Percentiles rank a stretch among this genome's conserved stretches.
Evolutionary conservation across 2,329 filamentous ascomycete species (phyloP).

Genomic region (Fusarium sp.): DNA sequence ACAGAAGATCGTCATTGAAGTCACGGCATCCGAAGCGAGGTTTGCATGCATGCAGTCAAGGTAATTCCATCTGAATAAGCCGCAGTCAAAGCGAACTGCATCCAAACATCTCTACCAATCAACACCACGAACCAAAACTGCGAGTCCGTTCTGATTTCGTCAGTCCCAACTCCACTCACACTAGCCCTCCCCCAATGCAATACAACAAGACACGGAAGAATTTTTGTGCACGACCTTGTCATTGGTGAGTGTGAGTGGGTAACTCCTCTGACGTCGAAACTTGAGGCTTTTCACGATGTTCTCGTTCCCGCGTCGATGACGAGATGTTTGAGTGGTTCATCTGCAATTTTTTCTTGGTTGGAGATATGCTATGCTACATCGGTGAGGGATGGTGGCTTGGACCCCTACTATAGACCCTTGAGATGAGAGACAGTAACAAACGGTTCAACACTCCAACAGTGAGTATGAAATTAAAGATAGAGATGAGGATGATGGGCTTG

Average conservation of each 20-base stretch:
- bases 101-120: neutral
- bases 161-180: conserved; percentile 34
- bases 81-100: neutral
- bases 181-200: neutral
- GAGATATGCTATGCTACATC: conserved; percentile 14
- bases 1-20: conserved; percentile 1
- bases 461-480: neutral
- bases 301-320: conserved; percentile 22
- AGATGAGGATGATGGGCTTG: neutral
- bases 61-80: conserved; percentile 8
- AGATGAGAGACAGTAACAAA: conserved; percentile 9
- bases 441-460: neutral
- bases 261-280: conserved; percentile 29
- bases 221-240: neutral
- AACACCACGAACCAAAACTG: neutral
- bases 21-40: conserved; percentile 7
- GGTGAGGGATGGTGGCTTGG: conserved; percentile 17
- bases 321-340: neutral
- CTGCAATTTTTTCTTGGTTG: conserved; percentile 13
- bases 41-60: neutral
- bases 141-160: neutral
- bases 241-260: conserved; percentile 32
- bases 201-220: conserved; percentile 15
- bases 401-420: conserved; percentile 16
- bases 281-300: conserved; percentile 37